Percentiles rank a stretch among this genome's conserved stretches.
These are phyloP conservation scores for Cercis canadensis DNA, from an alignment of 306 rosid genomes.

Conservation along the genomic window DNA sequence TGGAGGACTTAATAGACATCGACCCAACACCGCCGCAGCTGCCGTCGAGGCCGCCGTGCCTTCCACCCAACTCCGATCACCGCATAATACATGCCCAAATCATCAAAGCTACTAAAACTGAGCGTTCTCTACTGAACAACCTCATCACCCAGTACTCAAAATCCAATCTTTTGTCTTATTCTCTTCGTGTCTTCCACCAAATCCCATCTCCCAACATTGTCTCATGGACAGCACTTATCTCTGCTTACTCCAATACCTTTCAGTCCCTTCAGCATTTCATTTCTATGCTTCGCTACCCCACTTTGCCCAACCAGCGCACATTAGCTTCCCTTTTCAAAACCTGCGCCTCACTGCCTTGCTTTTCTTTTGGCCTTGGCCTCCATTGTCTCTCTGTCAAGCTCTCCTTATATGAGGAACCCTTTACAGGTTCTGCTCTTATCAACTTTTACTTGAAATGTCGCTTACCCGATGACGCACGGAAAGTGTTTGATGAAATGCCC, in stretches of 20 bases:
- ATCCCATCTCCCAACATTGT: conserved; percentile 57
- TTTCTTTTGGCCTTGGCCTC: conserved; percentile 67
- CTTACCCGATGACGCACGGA: conserved; percentile 53
- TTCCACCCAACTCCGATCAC: conserved; percentile 41
- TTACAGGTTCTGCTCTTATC: conserved; percentile 68
- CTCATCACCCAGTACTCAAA: conserved; percentile 56
- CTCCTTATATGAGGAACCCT: conserved; percentile 53
- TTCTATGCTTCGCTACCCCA: conserved; percentile 81
- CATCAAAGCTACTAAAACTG: conserved; percentile 32
- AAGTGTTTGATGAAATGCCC: conserved; percentile 71
- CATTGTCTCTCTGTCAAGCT: conserved; percentile 76
- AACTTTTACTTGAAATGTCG: conserved; percentile 63
- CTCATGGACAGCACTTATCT: conserved; percentile 62
- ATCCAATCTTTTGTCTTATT: conserved; percentile 40
- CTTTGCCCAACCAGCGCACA: conserved; percentile 78
- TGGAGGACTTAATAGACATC: too few relatives aligned
- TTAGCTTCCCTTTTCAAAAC: conserved; percentile 72
- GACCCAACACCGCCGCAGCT: too few relatives aligned
- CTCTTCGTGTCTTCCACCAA: conserved; percentile 56
- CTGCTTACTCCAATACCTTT: conserved; percentile 47
- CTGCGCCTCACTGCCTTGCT: conserved; percentile 58
- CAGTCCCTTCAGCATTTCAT: conserved; percentile 65
- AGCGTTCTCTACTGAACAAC: conserved; percentile 41
- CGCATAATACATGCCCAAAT: conserved; percentile 52
- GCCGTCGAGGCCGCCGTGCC: not conserved